Percentiles rank a stretch among this genome's conserved stretches.
phyloP scores from a whole-genome alignment of 2,329 filamentous ascomycete genomes.

The Paraphaeosphaeria sporulosa region DNA sequence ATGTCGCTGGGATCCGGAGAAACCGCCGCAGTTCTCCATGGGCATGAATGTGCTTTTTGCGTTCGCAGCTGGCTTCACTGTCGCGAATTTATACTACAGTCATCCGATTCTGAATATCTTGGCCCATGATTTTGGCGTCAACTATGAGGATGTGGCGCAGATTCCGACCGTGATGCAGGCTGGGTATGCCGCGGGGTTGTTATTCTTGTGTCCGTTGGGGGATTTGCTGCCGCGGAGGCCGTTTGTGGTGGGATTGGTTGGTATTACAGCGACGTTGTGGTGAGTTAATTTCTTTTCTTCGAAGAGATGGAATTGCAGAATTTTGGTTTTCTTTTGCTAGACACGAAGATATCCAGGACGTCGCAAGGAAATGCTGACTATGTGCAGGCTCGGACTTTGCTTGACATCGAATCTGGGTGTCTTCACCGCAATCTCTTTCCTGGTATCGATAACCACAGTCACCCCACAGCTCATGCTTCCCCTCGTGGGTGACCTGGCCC shows the following conservation, averaged over 20 bases:
- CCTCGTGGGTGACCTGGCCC: constrained; percentile 79
- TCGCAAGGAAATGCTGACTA: not conserved
- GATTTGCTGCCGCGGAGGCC: constrained; percentile 72
- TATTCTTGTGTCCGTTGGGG: constrained; percentile 79
- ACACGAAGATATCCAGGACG: no score
- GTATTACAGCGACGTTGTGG: constrained; percentile 72
- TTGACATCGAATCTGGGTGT: constrained; percentile 69
- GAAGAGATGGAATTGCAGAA: not conserved
- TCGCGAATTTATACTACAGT: constrained; percentile 83
- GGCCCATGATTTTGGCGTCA: constrained; percentile 73
- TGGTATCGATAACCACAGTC: constrained; percentile 79
- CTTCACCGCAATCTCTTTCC: constrained; percentile 75
- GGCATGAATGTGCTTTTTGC: constrained; percentile 75
- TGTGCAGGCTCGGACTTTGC: constrained; percentile 73
- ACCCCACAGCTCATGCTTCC: constrained; percentile 80
- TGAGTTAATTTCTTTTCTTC: constrained; percentile 45
- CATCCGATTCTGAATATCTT: constrained; percentile 81
- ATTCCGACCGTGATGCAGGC: constrained; percentile 82
- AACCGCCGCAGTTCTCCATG: constrained; percentile 73
- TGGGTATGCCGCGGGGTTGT: constrained; percentile 76
- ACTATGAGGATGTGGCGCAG: constrained; percentile 70
- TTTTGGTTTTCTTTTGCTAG: not conserved
- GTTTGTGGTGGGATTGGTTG: constrained; percentile 72
- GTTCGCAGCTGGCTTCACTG: constrained; percentile 74
- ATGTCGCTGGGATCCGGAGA: constrained; percentile 72